A percentile compares a stretch with the other conserved stretches of the same genome.
phyloP scores from a whole-genome alignment of 306 rosid genomes.

The Cucurbita argyrosperma region DNA sequence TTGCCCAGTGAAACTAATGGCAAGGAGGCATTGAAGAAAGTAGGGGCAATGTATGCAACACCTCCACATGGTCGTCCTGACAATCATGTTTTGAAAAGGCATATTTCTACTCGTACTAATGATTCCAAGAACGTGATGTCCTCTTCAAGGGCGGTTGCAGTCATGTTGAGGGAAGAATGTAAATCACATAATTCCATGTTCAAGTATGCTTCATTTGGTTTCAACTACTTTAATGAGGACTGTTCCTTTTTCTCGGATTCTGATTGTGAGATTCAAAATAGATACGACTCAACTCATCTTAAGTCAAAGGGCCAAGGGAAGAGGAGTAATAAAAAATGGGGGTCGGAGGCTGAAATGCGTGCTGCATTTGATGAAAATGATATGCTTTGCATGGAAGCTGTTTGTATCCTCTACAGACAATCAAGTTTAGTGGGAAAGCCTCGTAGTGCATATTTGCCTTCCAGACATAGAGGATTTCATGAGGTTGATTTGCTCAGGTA shows the following conservation, averaged over 20 bases:
- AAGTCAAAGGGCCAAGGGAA: background rate
- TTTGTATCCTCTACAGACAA: constrained; percentile 8
- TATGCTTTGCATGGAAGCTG: constrained; percentile 11
- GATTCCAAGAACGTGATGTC: background rate
- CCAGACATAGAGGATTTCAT: background rate
- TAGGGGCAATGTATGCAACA: background rate
- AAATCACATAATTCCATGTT: background rate
- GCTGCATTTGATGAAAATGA: constrained; percentile 8
- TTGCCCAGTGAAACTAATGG: background rate
- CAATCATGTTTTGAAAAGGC: background rate
- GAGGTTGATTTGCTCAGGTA: constrained; percentile 12
- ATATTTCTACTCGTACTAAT: background rate
- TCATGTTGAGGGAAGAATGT: background rate
- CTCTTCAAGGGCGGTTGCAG: background rate
- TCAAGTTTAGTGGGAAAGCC: background rate
- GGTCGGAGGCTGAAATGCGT: constrained; percentile 5
- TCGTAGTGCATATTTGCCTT: background rate
- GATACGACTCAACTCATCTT: background rate
- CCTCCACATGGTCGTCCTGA: background rate
- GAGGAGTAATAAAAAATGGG: background rate
- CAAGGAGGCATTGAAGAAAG: background rate
- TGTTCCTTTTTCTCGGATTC: constrained; percentile 8
- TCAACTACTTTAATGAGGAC: background rate
- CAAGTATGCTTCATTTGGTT: background rate
- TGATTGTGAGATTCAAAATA: background rate